These are phyloP conservation scores for Cinnamomum micranthum DNA, from an alignment of 164 flowering plant genomes.

Conservation along the genomic window DNA sequence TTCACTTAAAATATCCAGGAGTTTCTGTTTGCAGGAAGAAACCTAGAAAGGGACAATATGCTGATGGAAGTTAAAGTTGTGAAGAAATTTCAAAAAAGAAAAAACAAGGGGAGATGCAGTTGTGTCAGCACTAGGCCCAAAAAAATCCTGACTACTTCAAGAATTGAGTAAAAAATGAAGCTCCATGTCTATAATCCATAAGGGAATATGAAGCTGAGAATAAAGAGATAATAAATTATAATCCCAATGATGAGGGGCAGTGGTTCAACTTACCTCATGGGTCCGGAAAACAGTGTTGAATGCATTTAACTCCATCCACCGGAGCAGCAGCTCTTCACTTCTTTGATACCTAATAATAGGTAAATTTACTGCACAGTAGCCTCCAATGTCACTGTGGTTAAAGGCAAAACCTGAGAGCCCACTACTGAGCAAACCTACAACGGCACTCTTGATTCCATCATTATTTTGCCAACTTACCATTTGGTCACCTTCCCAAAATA, in stretches of 20 bases:
- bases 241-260: neutral
- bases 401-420: constrained; percentile 78
- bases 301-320: constrained; percentile 86
- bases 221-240: too few relatives aligned
- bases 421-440: constrained; percentile 75
- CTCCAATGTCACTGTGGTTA: constrained; percentile 90
- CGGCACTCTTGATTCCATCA: constrained; percentile 89
- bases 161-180: neutral
- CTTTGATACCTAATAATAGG: constrained; percentile 63
- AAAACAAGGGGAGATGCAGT: neutral
- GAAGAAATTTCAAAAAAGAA: neutral
- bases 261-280: constrained; percentile 57
- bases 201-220: neutral
- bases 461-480: constrained; percentile 91
- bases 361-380: constrained; percentile 74
- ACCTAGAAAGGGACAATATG: neutral
- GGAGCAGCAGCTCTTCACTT: constrained; percentile 68
- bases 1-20: neutral
- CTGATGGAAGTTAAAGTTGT: neutral
- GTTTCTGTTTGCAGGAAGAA: neutral
- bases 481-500: constrained; percentile 94
- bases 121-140: neutral
- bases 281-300: constrained; percentile 75
- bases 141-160: neutral
- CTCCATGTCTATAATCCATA: neutral